Evolutionary conservation across 805 yeast genomes (phyloP).

Genomic region (Cyberlindnera saturnus): DNA sequence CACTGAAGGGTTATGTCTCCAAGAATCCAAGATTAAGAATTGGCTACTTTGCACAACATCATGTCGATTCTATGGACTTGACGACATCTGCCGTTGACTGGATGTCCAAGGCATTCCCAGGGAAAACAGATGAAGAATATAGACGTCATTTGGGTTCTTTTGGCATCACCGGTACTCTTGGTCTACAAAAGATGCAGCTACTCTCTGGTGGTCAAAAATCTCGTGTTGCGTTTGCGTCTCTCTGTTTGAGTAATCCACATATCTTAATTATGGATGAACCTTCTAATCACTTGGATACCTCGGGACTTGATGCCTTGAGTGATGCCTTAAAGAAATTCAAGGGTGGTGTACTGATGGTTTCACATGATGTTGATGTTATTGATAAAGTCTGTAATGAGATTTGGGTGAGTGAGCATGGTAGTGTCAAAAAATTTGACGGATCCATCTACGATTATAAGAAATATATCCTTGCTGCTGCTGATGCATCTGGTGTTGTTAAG

Average conservation of each 20-base stretch:
- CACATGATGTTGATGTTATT: conserved; percentile 93
- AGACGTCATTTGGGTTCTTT: conserved; percentile 95
- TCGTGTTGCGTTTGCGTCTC: conserved; percentile 95
- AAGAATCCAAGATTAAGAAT: conserved; percentile 83
- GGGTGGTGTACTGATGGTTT: conserved; percentile 96
- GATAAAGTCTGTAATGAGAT: conserved; percentile 86
- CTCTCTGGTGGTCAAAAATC: conserved; percentile 98
- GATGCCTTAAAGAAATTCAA: conserved; percentile 82
- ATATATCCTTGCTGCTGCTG: conserved; percentile 74
- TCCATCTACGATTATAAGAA: conserved; percentile 83
- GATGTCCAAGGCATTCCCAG: conserved; percentile 88
- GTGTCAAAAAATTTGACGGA: conserved; percentile 75
- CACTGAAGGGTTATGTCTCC: conserved; percentile 72
- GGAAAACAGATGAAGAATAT: conserved; percentile 92
- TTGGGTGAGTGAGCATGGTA: conserved; percentile 89
- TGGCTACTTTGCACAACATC: conserved; percentile 98
- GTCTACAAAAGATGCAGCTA: conserved; percentile 82
- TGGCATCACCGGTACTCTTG: conserved; percentile 93
- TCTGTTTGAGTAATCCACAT: conserved; percentile 87
- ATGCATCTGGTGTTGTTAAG: conserved; percentile 84
- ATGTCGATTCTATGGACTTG: conserved; percentile 95
- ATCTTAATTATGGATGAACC: conserved; percentile 94
- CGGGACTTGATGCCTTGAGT: conserved; percentile 93
- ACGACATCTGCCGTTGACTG: conserved; percentile 82
- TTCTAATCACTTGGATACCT: conserved; percentile 95